phyloP scores from a whole-genome alignment of 495 filamentous ascomycete species.

The Penicillium cosmopolitanum region DNA sequence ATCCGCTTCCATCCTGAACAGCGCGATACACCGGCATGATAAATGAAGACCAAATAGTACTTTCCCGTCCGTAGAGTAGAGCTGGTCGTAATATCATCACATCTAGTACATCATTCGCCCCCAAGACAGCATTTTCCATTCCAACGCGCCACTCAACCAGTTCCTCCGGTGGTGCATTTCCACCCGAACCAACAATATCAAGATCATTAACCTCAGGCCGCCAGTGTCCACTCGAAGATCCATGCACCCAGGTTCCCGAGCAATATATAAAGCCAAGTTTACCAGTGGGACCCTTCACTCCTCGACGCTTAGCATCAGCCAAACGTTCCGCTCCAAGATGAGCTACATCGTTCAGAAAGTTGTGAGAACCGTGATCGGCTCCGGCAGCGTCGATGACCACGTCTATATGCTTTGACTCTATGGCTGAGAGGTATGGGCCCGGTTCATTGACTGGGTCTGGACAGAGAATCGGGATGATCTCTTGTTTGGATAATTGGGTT shows the following conservation, averaged over 20 bases:
- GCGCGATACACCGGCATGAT: constrained; percentile 8
- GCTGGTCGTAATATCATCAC: constrained; percentile 15
- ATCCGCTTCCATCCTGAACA: not conserved
- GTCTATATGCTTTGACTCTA: constrained; percentile 13
- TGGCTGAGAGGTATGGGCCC: not conserved
- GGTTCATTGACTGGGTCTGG: constrained; percentile 7
- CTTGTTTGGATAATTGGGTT: constrained; percentile 7
- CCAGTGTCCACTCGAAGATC: not conserved
- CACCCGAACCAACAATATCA: constrained; percentile 4
- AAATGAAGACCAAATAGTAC: constrained; percentile 11
- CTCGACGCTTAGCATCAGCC: not conserved
- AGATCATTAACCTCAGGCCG: constrained; percentile 9
- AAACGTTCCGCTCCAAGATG: not conserved
- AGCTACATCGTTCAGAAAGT: constrained; percentile 1
- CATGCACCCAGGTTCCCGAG: constrained; percentile 18
- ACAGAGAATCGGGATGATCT: constrained; percentile 11
- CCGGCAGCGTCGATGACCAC: constrained; percentile 10
- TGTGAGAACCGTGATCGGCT: constrained; percentile 6
- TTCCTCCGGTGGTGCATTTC: constrained; percentile 2
- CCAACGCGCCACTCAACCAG: constrained; percentile 12
- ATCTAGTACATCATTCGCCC: not conserved
- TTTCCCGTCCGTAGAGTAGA: constrained; percentile 11
- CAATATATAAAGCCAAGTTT: constrained; percentile 18
- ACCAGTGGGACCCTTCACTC: not conserved
- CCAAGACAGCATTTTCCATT: constrained; percentile 9